Percentiles rank a stretch among this genome's conserved stretches.
These are phyloP conservation scores for Claviceps lovelessii DNA, from an alignment of 2,329 filamentous ascomycete species.

Conservation along the genomic window DNA sequence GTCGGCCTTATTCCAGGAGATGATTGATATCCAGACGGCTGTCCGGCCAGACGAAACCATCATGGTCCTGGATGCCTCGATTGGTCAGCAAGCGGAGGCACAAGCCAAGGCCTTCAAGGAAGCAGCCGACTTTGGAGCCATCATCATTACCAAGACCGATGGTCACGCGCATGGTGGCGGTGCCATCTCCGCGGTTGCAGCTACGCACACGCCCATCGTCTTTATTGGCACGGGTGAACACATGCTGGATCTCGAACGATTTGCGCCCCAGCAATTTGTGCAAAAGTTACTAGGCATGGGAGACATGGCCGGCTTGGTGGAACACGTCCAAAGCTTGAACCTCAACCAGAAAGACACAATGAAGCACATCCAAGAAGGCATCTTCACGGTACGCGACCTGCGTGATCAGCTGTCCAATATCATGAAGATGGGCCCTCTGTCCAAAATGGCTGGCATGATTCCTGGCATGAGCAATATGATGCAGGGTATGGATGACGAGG, in stretches of 20 bases:
- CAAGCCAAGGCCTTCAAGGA: slow-evolving; percentile 97
- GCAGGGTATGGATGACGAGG: slow-evolving; percentile 92
- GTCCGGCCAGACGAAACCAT: slow-evolving; percentile 92
- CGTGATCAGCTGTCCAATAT: slow-evolving; percentile 93
- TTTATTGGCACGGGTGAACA: slow-evolving; percentile 98
- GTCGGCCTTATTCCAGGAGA: slow-evolving; percentile 87
- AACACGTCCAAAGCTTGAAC: slow-evolving; percentile 91
- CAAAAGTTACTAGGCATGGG: slow-evolving; percentile 94
- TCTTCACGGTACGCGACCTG: slow-evolving; percentile 88
- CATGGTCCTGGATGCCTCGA: slow-evolving; percentile 93
- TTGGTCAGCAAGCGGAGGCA: slow-evolving; percentile 88
- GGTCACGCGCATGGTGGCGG: slow-evolving; percentile 90
- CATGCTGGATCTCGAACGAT: slow-evolving; percentile 85
- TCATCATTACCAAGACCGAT: slow-evolving; percentile 98
- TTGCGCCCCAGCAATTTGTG: slow-evolving; percentile 84
- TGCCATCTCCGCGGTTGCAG: slow-evolving; percentile 92
- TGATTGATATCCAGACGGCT: slow-evolving; percentile 89
- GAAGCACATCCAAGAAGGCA: slow-evolving; percentile 94
- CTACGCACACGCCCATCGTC: slow-evolving; percentile 90
- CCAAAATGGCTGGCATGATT: slow-evolving; percentile 98
- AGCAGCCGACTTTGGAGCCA: slow-evolving; percentile 89
- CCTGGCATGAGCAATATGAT: slow-evolving; percentile 89
- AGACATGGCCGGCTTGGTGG: slow-evolving; percentile 85
- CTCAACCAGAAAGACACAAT: slow-evolving; percentile 97
- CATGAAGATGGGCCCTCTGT: slow-evolving; percentile 98